Base-by-base conservation (phyloP, 2,329 filamentous ascomycete genomes). In the Penicillium sp. region DNA sequence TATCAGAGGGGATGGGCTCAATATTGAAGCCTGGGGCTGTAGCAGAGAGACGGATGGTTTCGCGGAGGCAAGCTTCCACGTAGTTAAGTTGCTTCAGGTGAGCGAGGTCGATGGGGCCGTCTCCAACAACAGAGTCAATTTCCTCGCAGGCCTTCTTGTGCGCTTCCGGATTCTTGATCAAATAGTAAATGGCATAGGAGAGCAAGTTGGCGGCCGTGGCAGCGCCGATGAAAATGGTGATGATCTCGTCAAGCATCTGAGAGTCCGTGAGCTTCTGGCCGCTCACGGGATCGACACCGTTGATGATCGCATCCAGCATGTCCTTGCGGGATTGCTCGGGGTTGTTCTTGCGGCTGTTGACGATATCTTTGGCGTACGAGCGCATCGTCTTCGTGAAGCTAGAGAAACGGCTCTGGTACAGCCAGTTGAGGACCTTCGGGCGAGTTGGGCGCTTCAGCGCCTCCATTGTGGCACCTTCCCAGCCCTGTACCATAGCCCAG, bases 161-260 rank as follows among this genome's bases (percentile, higher is more conserved):
- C 1, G 76, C 74, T 3, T 78, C 76, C 0, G 85, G 85, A 57
- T 85, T 76, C 65, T 84, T 83, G 33, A 88, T 67, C 2, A 90
- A 74, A 48, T 85, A 76, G 62, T 84, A 85, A 51, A 87, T 82
- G 1, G 79, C 70, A 62, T 87, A 89, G 0, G 84, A 83, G 6
- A 89, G 68, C n/a, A 85, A 68, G 2, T 85, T 85, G 2, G 83
- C 83, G 0, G 87, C 89, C 0, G 87, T 90, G 64, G 89, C 86
- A 56, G 89, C 86, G 1, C 85, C 76, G 60, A 65, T 61, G 28
- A 86, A 79, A 75, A 88, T 86, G 0, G 79, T 79, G 36, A 86
- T 80, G 59, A 88, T 82, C 68, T 88, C 85, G 67, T 87, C 82
- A 47, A 85, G 78, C 49, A 87, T 78, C 52, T 82, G 80, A 4